Conservation (phyloP, 345 rosid genomes). For the Syzygium aqueum region DNA sequence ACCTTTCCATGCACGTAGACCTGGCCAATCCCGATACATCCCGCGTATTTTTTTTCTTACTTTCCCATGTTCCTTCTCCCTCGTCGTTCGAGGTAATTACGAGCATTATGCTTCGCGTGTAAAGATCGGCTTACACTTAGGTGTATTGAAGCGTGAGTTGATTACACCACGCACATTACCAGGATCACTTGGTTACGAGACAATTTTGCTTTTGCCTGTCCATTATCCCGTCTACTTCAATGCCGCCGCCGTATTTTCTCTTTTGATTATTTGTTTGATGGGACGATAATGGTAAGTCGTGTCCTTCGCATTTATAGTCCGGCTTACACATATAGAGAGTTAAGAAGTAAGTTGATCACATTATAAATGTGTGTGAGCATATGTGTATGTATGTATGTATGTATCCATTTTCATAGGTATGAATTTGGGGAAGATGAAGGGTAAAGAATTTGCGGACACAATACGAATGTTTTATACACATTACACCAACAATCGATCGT, state of each 20-base stretch:
- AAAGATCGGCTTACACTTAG: no score
- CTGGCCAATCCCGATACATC: not conserved
- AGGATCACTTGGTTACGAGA: no score
- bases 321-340: not conserved
- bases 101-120: no score
- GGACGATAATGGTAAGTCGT: not conserved
- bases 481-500: not conserved
- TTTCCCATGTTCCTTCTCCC: not conserved
- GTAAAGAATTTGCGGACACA: not conserved
- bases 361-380: not conserved
- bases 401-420: not conserved
- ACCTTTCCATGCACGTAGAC: not conserved
- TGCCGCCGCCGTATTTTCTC: not conserved
- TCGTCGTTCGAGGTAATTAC: no score
- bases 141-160: not conserved
- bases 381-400: no score
- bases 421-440: not conserved
- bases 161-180: not conserved
- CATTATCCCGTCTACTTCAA: not conserved
- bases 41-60: not conserved
- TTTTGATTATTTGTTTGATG: not conserved
- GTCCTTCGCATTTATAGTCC: not conserved
- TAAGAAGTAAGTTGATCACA: not conserved
- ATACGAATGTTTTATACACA: not conserved
- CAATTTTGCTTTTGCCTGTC: not conserved